Evolutionary conservation across 495 filamentous ascomycete genomes (phyloP), one percentile per base, ranked within the genome.

Genomic region (Chaetomium fimeti): DNA sequence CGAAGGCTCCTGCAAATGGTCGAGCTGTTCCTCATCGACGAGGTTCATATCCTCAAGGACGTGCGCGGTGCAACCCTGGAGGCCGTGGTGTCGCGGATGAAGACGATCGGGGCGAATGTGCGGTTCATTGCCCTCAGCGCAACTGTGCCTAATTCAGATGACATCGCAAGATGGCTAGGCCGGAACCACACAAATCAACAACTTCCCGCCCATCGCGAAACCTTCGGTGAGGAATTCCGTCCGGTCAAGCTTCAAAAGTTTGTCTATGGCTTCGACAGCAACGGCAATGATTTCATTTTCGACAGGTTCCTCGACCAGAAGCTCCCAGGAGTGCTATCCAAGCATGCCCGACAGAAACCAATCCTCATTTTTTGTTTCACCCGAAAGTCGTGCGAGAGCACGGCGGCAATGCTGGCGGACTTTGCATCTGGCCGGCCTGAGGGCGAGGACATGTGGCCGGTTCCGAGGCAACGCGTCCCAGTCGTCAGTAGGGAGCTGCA

Each of bases 21-120:
- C 28, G 91, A 91, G 69, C 77, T 98, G 0, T 96, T 97, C 61
- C 83, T 98, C 22, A 95, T 98, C 66, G 94, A 98, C 70, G 94
- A 98, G 69, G 93, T 98, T 0, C 94, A 98, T 71, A 93, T 97
- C 43, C 82, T 98, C 56, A 96, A 93, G 68, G 94, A 98, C 63
- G 77, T 83, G 6, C 87, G 94, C 12, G 94, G 94, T 12, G 93
- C 94, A 12, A 96, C 91, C 0, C 81, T 98, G 5, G 94, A 98
- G 72, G 91, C 91, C n/a, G 90, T 97, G 12, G 92, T 97, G 2
- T 97, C 93, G 43, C 88, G 94, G 7, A 98, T 97, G 94, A 97
- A 97, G 76, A 90, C 89, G 0, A 88, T 92, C 59, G 90, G 91
- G 1, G 88, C 89, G 0, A 87, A 91, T 73, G 88, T 98, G 3